Evolutionary conservation across 1,139 yeast species (phyloP), one percentile per base, ranked within the genome.

Genomic region (Blastobotrys niveus): DNA sequence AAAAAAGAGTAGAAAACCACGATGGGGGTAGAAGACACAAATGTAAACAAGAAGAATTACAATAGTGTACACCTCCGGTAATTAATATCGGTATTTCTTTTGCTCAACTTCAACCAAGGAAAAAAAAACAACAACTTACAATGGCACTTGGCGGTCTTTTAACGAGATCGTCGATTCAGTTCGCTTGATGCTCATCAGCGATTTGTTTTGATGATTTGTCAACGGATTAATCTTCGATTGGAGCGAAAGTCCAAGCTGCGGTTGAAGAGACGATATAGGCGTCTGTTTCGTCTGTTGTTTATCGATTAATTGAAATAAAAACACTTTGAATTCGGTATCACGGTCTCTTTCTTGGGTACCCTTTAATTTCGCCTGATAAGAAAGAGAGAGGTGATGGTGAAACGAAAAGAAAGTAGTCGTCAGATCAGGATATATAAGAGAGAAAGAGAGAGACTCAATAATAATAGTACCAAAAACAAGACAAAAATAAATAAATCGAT

Each of bases 131-230:
- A 3, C 25, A 17, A 38, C 42, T 21, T 48, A 49, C 52, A 54
- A 36, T n/a, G 57, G 57, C 24, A 53, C 24, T 40, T 52, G 52
- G 27, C 40, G 41, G 22, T 43, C 49, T 26, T 25, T 35, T 18
- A 31, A 20, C 18, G 40, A 24, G 43, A 43, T 43, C 47, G 48
- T 39, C 52, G 54, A 49, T 48, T 43, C 48, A 19, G 42, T 42
- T 24, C 40, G 47, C 37, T 38, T 43, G 30, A 47, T 35, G 40
- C 47, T 48, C 46, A 50, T 48, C 43, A 42, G 37, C 34, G 38
- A 19, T 17, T 36, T 25, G 19, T 25, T 12, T 24, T 24, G 8
- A 8, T 24, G 29, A 5, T 34, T 18, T 34, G 5, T 12, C 22
- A 9, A 15, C 8, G n/a, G 5, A 6, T 4, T 2, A 4, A 12